Evolutionary conservation across 495 filamentous ascomycete genomes (phyloP), one percentile per base, ranked within the genome.

Genomic region (Penicillium atrosanguineum): DNA sequence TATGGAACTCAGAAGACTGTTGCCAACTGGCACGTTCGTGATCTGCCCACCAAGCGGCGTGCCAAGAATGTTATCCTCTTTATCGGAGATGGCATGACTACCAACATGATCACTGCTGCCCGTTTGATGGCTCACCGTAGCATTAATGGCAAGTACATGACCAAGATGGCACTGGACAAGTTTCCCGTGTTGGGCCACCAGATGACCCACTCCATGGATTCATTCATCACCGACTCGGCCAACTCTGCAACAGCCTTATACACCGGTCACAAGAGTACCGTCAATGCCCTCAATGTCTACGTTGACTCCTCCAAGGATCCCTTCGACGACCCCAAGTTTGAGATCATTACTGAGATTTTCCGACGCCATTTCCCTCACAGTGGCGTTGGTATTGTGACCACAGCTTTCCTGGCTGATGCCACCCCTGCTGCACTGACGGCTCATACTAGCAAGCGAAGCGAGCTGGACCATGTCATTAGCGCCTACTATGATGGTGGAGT

Each of bases 41-140:
- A 85, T 46, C 55, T 89, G 11, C 75, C 76, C 18, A 74, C 74
- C 5, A 73, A 74, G 66, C 83, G 86, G 62, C 86, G 81, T 70
- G 82, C 87, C 3, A 90, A 90, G 82, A 90, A 90, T 59, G 80
- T 90, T 52, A 79, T 90, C 47, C 77, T 90, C 44, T 90, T 90
- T 71, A 83, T 90, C 47, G 87, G 87, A 65, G 86, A 88, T 53
- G 86, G 87, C 48, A 90, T 90, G 87, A 89, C 87, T 4, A 89
- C 85, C 28, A 89, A 88, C 69, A 90, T 90, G 87, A 80, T 82
- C 57, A 82, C 77, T 15, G 85, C 85, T 42, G 86, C 86, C n/a
- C 83, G 87, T 31, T 71, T 90, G 46, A 83, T 90, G 38, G 87
- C 77, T 5, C 87, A 90, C 71, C 85, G 87, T 75, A 81, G 77